Evolutionary conservation across 257 asterid species (phyloP).

Genomic region (Paraleonurus japonicus): DNA sequence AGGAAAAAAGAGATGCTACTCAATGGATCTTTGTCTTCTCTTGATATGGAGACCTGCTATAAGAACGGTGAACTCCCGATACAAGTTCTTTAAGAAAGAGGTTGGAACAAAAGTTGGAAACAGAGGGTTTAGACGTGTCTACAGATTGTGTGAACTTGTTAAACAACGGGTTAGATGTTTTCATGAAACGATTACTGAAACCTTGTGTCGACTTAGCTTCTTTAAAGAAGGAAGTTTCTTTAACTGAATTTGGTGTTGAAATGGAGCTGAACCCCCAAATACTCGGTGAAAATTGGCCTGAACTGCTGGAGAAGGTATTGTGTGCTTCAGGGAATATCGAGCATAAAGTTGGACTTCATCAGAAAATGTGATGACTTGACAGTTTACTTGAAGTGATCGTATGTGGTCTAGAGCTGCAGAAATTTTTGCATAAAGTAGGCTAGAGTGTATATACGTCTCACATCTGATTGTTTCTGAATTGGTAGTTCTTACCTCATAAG

Average conservation of each 20-base stretch:
- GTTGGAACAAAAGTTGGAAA: slow-evolving; percentile 47
- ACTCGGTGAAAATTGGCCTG: slow-evolving; percentile 68
- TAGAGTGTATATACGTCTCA: slow-evolving; percentile 58
- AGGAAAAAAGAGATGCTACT: slow-evolving; percentile 38
- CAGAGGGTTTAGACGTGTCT: slow-evolving; percentile 47
- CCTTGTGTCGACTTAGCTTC: slow-evolving; percentile 56
- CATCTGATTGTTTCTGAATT: slow-evolving; percentile 46
- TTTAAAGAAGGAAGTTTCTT: not conserved
- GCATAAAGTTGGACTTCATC: slow-evolving; percentile 29
- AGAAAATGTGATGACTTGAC: slow-evolving; percentile 31
- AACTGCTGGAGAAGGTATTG: slow-evolving; percentile 51
- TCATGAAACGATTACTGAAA: slow-evolving; percentile 52
- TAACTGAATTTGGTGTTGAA: slow-evolving; percentile 48
- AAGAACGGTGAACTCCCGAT: slow-evolving; percentile 45
- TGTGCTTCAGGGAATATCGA: slow-evolving; percentile 37
- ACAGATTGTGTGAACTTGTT: slow-evolving; percentile 51
- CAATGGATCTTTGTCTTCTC: slow-evolving; percentile 28
- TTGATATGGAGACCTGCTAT: slow-evolving; percentile 42
- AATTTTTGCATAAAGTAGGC: slow-evolving; percentile 40
- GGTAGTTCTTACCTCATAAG: slow-evolving; percentile 39
- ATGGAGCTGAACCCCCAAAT: slow-evolving; percentile 50
- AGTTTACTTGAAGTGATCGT: slow-evolving; percentile 32
- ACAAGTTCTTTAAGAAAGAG: slow-evolving; percentile 45
- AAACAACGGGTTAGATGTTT: slow-evolving; percentile 58
- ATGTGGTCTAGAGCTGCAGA: slow-evolving; percentile 37